Percentiles rank a stretch among this genome's conserved stretches.
These are phyloP conservation scores for Aspergillus affinis DNA, from an alignment of 495 filamentous ascomycete genomes.

Conservation along the genomic window DNA sequence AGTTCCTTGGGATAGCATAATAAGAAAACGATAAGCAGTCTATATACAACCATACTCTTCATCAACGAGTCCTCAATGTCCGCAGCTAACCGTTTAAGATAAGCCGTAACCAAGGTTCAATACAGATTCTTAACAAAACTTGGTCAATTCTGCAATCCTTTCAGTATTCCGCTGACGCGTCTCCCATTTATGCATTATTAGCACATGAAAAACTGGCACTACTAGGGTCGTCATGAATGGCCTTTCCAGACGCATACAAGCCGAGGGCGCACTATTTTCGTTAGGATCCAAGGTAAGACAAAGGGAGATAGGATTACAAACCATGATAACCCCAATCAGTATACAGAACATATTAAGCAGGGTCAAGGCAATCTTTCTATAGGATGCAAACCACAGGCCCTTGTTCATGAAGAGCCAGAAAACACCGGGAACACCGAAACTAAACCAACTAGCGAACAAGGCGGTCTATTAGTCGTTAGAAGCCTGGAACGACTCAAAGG, in stretches of 20 bases:
- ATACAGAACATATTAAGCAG: constrained; percentile 25
- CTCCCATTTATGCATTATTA: constrained; percentile 21
- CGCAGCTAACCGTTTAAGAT: too few species aligned
- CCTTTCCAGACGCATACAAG: constrained; percentile 39
- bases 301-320: constrained; percentile 17
- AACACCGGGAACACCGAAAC: constrained; percentile 30
- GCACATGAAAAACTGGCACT: constrained; percentile 35
- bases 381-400: constrained; percentile 20
- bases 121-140: neutral
- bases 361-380: constrained; percentile 28
- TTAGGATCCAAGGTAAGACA: too few species aligned
- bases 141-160: neutral
- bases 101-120: neutral
- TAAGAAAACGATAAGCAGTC: too few species aligned
- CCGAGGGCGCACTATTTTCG: constrained; percentile 35
- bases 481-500: neutral
- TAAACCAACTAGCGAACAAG: constrained; percentile 38
- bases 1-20: too few species aligned
- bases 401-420: constrained; percentile 42
- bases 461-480: constrained; percentile 12
- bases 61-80: too few species aligned
- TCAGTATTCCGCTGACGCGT: neutral
- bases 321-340: constrained; percentile 26
- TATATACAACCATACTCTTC: too few species aligned
- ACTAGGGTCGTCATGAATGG: constrained; percentile 38